These are phyloP conservation scores for Phialophora macrospora DNA, from an alignment of 2,329 filamentous ascomycete genomes.

Conservation along the genomic window DNA sequence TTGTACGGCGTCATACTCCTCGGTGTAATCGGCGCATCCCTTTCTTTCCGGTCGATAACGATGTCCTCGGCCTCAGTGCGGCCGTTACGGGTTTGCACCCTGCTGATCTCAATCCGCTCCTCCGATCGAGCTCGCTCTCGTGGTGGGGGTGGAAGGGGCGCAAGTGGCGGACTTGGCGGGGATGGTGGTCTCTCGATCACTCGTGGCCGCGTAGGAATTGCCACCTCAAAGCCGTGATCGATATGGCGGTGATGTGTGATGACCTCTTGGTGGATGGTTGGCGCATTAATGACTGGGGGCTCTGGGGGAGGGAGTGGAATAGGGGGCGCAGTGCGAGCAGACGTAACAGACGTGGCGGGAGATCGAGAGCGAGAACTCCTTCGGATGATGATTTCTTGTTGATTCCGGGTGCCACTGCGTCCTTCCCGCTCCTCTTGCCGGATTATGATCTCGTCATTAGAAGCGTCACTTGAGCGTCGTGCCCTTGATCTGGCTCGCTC, in stretches of 20 bases:
- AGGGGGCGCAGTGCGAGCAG: constrained; percentile 49
- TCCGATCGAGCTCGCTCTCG: constrained; percentile 46
- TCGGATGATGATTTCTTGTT: constrained; percentile 48
- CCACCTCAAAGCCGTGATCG: constrained; percentile 69
- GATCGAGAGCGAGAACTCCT: constrained; percentile 43
- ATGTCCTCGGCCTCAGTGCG: constrained; percentile 69
- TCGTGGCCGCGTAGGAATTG: constrained; percentile 45
- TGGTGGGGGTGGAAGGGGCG: constrained; percentile 41
- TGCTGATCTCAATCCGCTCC: constrained; percentile 62
- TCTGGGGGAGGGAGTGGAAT: constrained; percentile 62
- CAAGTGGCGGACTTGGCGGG: constrained; percentile 46
- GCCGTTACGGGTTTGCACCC: constrained; percentile 52
- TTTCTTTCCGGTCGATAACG: constrained; percentile 53
- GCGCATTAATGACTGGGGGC: constrained; percentile 71
- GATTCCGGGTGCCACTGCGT: constrained; percentile 31
- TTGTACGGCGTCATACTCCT: constrained; percentile 45
- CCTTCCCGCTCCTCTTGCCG: constrained; percentile 48
- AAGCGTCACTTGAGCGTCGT: constrained; percentile 38
- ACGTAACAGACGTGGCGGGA: constrained; percentile 29
- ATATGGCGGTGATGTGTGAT: constrained; percentile 88
- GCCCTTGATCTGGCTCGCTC: constrained; percentile 38
- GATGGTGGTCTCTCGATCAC: constrained; percentile 44
- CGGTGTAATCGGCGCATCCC: constrained; percentile 50
- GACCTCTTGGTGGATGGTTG: constrained; percentile 83
- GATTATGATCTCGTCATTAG: constrained; percentile 48